phyloP scores from a whole-genome alignment of 257 asterid genomes.

The Knoxia roxburghii region DNA sequence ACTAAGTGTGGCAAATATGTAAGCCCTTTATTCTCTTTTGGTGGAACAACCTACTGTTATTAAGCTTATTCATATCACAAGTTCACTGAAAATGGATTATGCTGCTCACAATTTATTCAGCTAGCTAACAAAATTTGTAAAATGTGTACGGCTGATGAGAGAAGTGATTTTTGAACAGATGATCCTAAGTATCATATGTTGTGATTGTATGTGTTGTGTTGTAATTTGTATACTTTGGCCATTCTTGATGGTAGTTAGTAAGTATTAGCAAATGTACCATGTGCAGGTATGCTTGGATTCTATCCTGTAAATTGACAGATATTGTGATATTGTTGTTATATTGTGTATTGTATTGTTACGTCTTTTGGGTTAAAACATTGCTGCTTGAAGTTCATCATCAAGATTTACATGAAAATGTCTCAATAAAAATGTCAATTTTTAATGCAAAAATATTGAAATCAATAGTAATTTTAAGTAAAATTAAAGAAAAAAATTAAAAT shows the following conservation, averaged over 20 bases:
- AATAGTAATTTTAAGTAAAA: too few relatives aligned
- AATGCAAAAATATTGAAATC: too few relatives aligned
- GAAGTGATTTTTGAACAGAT: slow-evolving; percentile 40
- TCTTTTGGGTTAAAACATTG: too few relatives aligned
- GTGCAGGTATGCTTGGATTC: neutral
- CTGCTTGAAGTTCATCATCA: too few relatives aligned
- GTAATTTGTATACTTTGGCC: neutral
- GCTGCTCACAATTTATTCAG: neutral
- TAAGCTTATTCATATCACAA: too few relatives aligned
- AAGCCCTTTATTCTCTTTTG: slow-evolving; percentile 17
- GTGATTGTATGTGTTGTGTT: neutral
- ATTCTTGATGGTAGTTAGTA: neutral
- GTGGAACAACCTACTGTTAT: too few relatives aligned
- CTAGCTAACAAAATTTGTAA: neutral
- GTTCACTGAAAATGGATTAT: too few relatives aligned
- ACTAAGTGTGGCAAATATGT: slow-evolving; percentile 70
- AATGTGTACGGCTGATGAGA: slow-evolving; percentile 54
- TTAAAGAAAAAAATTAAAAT: too few relatives aligned
- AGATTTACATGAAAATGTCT: too few relatives aligned
- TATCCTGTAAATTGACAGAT: slow-evolving; percentile 3
- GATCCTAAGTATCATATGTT: neutral
- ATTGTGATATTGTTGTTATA: too few relatives aligned
- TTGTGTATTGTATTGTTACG: too few relatives aligned
- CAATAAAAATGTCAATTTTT: too few relatives aligned
- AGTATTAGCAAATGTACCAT: neutral